Evolutionary conservation across 192 early-diverging fungal species (phyloP).

Genomic region (Umbelopsis vinacea): DNA sequence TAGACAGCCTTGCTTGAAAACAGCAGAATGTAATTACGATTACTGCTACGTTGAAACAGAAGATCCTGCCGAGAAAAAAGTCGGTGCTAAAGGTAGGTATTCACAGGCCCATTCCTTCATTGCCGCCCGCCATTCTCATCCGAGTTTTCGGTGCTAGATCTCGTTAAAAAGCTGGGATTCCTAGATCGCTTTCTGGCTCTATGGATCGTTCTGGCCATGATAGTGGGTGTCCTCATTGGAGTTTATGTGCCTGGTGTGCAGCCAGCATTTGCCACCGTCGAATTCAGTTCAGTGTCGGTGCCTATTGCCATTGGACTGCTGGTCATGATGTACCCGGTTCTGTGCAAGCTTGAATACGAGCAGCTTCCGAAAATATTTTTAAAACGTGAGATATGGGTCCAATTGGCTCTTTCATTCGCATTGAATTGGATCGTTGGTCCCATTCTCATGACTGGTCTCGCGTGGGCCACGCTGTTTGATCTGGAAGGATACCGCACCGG

Average conservation of each 20-base stretch:
- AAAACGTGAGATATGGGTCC: slow-evolving; percentile 51
- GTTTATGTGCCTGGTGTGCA: slow-evolving; percentile 61
- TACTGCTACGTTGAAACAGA: background rate
- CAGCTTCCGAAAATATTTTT: slow-evolving; percentile 41
- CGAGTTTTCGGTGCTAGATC: background rate
- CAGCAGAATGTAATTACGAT: slow-evolving; percentile 26
- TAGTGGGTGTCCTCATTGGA: slow-evolving; percentile 61
- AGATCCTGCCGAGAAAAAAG: background rate
- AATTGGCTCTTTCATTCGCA: slow-evolving; percentile 59
- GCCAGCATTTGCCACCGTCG: slow-evolving; percentile 51
- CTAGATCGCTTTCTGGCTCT: slow-evolving; percentile 46
- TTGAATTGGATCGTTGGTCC: slow-evolving; percentile 74
- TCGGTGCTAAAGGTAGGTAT: background rate
- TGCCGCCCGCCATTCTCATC: background rate
- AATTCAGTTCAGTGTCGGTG: slow-evolving; percentile 68
- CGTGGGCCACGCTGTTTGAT: slow-evolving; percentile 71
- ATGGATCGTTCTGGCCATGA: slow-evolving; percentile 54
- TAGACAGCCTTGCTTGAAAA: slow-evolving; percentile 20
- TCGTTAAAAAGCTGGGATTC: slow-evolving; percentile 33
- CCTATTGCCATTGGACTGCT: slow-evolving; percentile 71
- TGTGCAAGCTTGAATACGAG: slow-evolving; percentile 64
- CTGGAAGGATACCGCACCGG: slow-evolving; percentile 68
- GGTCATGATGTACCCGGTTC: slow-evolving; percentile 77
- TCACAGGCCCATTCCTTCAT: background rate
- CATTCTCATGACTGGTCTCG: slow-evolving; percentile 66